Evolutionary conservation across 2,329 filamentous ascomycete genomes (phyloP), one percentile per base, ranked within the genome.

Genomic region (Colletotrichum orbiculare): DNA sequence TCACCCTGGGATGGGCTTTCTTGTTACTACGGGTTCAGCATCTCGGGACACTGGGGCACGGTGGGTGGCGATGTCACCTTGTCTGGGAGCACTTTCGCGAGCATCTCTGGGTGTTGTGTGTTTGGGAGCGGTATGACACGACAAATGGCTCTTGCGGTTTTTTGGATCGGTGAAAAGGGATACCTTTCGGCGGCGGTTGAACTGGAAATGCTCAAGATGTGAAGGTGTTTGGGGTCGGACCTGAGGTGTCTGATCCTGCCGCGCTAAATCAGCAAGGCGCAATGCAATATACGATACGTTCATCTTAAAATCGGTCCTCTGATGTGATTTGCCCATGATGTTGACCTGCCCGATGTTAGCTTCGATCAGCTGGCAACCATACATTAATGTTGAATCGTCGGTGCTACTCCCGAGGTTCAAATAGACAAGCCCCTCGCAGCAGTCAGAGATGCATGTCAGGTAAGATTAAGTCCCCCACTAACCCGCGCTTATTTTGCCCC

Each of bases 271-370:
- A 67, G 72, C 72, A 69, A 73, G 71, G 76, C 72, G 74, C 76
- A 75, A 63, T 57, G 58, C 58, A 78, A 78, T 77, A 78, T 69
- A 78, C 73, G 76, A 78, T 70, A 69, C 67, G 41, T 63, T 66
- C 53, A 66, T 63, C 63, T 64, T 42, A 64, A 66, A 13, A 45
- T 54, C 60, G 54, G 60, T 38, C 12, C 17, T 13, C 6, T 37
- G 2, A n/a, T n/a, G 6, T n/a, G 43, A 46, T 8, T 45, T 34
- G 10, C 13, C 12, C 4, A 7, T 5, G n/a, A 50, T 11, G 38
- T 25, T 10, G 43, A 37, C n/a, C 17, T 50, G 46, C 55, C 17
- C 37, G 39, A 17, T 49, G 54, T 5, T 4, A 25, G 25, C 4
- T 25, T 5, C 25, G 25, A 25, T 25, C 3, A 25, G 25, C 25